These are phyloP conservation scores for Ascochyta rabiei DNA, from an alignment of 2,329 filamentous ascomycete species.

Conservation along the genomic window DNA sequence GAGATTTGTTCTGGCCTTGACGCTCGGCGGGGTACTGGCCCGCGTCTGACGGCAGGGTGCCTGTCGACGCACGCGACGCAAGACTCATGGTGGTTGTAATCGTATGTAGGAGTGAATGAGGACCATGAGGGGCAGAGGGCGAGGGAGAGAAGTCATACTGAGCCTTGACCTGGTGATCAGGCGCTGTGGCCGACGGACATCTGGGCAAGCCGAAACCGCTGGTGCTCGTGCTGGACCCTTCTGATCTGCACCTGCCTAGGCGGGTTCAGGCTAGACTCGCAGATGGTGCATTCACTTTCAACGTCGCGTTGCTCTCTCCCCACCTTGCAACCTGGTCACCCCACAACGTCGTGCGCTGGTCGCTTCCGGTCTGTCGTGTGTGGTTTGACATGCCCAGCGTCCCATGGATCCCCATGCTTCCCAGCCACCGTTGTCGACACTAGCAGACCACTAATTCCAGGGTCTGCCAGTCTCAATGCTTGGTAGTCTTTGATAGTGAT, in stretches of 20 bases:
- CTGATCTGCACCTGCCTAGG: constrained; percentile 12
- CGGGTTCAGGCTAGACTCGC: constrained; percentile 1
- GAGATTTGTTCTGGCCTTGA: constrained; percentile 5
- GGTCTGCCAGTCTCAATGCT: background rate
- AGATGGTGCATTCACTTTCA: constrained; percentile 3
- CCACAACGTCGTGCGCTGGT: constrained; percentile 10
- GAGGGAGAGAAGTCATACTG: constrained; percentile 5
- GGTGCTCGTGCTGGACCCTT: constrained; percentile 9
- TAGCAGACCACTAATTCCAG: constrained; percentile 1
- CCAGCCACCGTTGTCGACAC: background rate
- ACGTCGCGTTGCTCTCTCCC: constrained; percentile 10
- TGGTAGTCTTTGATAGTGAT: background rate
- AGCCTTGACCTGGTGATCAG: constrained; percentile 16
- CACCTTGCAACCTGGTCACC: constrained; percentile 11
- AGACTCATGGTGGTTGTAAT: constrained; percentile 5
- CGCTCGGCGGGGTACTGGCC: constrained; percentile 7
- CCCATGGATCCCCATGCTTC: background rate
- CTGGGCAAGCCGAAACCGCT: constrained; percentile 13
- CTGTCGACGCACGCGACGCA: constrained; percentile 9
- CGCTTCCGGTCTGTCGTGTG: background rate
- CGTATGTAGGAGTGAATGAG: background rate
- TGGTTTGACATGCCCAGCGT: background rate
- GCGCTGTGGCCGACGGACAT: constrained; percentile 17
- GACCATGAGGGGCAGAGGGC: constrained; percentile 6
- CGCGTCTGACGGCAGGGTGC: background rate